These are phyloP conservation scores for Brettanomyces nanus DNA, from an alignment of 805 yeast genomes.

Conservation along the genomic window DNA sequence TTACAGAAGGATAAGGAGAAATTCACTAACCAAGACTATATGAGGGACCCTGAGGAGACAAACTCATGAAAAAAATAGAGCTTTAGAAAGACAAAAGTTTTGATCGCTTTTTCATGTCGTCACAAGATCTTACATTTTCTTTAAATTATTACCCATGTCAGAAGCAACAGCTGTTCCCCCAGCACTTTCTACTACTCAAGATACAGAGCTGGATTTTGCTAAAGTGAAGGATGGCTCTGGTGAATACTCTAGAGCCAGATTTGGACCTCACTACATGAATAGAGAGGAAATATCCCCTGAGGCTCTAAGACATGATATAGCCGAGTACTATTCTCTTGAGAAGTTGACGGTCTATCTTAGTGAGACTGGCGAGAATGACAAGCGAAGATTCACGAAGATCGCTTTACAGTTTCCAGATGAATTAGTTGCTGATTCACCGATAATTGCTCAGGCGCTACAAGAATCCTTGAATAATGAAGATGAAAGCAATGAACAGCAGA, in stretches of 20 bases:
- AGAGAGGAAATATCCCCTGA: slow-evolving; percentile 16
- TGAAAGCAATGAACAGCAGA: slow-evolving; percentile 26
- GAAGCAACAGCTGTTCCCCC: slow-evolving; percentile 43
- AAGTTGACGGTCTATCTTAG: slow-evolving; percentile 16
- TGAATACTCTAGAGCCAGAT: slow-evolving; percentile 14
- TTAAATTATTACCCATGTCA: no score
- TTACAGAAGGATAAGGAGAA: neutral
- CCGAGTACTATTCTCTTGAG: slow-evolving; percentile 45
- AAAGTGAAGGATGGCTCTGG: slow-evolving; percentile 18
- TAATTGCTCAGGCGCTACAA: slow-evolving; percentile 51
- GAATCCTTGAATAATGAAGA: slow-evolving; percentile 21
- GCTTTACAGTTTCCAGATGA: slow-evolving; percentile 90
- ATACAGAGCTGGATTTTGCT: slow-evolving; percentile 48
- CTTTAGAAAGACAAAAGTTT: no score
- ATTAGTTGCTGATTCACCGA: slow-evolving; percentile 69
- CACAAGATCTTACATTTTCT: no score
- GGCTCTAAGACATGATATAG: slow-evolving; percentile 29
- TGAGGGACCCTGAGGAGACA: no score
- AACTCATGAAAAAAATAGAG: no score
- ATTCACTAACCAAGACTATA: no score
- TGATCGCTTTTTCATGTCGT: no score
- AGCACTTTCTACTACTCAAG: slow-evolving; percentile 65
- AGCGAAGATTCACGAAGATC: slow-evolving; percentile 35
- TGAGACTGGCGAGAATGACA: slow-evolving; percentile 20
- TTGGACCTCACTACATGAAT: slow-evolving; percentile 23